phyloP scores from a whole-genome alignment of 2,329 filamentous ascomycete species.

The Aspergillus latus region DNA sequence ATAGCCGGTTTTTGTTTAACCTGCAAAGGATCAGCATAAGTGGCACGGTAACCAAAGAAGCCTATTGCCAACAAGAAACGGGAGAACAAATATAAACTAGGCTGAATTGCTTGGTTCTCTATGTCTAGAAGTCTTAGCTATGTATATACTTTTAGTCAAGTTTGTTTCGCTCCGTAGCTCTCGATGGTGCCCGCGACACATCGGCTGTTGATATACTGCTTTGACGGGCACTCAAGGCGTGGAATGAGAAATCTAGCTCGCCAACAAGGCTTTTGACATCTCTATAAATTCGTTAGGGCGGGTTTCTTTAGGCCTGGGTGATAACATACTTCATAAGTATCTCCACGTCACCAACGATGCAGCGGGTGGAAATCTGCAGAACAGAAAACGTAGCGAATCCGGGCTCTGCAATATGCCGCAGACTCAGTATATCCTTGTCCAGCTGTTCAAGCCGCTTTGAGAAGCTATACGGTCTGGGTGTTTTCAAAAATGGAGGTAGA shows the following conservation, averaged over 20 bases:
- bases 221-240: slow-evolving; percentile 48
- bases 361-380: slow-evolving; percentile 68
- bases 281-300: slow-evolving; percentile 23
- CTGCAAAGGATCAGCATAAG: background rate
- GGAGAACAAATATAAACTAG: background rate
- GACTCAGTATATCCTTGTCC: slow-evolving; percentile 60
- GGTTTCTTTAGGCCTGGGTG: background rate
- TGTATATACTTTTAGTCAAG: slow-evolving; percentile 22
- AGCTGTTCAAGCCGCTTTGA: slow-evolving; percentile 60
- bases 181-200: slow-evolving; percentile 22
- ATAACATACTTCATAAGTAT: slow-evolving; percentile 53
- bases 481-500: slow-evolving; percentile 68
- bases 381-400: slow-evolving; percentile 75
- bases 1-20: background rate
- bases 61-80: background rate
- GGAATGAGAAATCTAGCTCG: slow-evolving; percentile 72
- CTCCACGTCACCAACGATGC: slow-evolving; percentile 68
- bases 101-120: slow-evolving; percentile 3
- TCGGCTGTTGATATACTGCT: slow-evolving; percentile 25
- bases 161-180: slow-evolving; percentile 29
- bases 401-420: slow-evolving; percentile 66
- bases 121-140: slow-evolving; percentile 2
- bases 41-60: background rate
- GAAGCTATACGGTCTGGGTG: slow-evolving; percentile 63
- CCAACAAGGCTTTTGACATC: slow-evolving; percentile 68